Conservation (phyloP, 2,329 filamentous ascomycete genomes). For the Pseudocercospora musae region DNA sequence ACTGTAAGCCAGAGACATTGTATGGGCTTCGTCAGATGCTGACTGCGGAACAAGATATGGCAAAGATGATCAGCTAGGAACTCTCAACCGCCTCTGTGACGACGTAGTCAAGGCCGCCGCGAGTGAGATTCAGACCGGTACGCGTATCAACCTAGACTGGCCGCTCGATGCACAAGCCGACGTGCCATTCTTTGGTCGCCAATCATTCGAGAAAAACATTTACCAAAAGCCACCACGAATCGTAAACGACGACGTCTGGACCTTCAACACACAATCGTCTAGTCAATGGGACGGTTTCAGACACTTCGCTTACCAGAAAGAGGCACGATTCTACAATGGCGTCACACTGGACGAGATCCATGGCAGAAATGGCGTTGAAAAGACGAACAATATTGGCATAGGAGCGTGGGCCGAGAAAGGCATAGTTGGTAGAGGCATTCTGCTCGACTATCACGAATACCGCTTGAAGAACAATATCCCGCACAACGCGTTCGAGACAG, state of each 20-base stretch:
- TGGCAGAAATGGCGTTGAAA: constrained; percentile 31
- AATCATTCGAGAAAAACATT: constrained; percentile 54
- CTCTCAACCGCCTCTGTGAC: constrained; percentile 59
- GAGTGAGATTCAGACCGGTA: constrained; percentile 53
- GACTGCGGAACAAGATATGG: constrained; percentile 47
- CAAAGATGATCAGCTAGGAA: constrained; percentile 56
- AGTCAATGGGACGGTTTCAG: constrained; percentile 51
- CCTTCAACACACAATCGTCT: constrained; percentile 32
- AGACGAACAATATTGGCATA: constrained; percentile 44
- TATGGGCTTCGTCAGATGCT: too few species aligned
- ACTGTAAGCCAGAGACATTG: constrained; percentile 23
- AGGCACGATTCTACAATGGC: constrained; percentile 38
- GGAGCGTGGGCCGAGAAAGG: constrained; percentile 51
- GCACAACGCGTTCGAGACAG: constrained; percentile 38
- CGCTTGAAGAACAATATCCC: constrained; percentile 38
- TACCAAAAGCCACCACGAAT: constrained; percentile 50
- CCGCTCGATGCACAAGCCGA: constrained; percentile 54
- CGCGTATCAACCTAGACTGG: constrained; percentile 59
- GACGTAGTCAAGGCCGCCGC: constrained; percentile 51
- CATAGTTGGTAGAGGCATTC: constrained; percentile 55
- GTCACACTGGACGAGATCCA: constrained; percentile 43
- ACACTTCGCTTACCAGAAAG: constrained; percentile 51
- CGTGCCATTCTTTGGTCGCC: constrained; percentile 55
- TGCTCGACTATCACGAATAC: constrained; percentile 54
- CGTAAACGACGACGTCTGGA: constrained; percentile 61